Conservation (phyloP, 106 monocot genomes). For the Hemerocallis citrina region DNA sequence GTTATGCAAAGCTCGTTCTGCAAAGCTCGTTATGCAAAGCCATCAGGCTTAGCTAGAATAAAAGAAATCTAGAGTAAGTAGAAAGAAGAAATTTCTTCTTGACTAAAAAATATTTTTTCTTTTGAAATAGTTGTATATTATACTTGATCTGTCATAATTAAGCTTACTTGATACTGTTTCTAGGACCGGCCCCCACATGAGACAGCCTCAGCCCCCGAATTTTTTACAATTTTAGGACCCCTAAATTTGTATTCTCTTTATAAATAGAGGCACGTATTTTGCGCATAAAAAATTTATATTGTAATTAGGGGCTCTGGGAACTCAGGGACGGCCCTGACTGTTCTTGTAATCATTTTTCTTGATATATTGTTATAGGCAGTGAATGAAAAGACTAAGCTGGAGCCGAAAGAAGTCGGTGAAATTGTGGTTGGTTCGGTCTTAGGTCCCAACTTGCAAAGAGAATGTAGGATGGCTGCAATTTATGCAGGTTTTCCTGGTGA, state of each 20-base stretch:
- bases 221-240: too few relatives aligned
- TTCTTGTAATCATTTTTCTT: background rate
- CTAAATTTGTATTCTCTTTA: too few relatives aligned
- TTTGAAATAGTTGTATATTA: background rate
- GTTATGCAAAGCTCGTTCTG: too few relatives aligned
- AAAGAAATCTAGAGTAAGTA: background rate
- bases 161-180: background rate
- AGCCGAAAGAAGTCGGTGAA: slow-evolving; percentile 60
- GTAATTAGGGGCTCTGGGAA: too few relatives aligned
- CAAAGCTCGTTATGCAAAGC: too few relatives aligned
- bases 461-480: slow-evolving; percentile 71
- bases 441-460: slow-evolving; percentile 57
- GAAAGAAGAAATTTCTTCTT: too few relatives aligned
- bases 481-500: slow-evolving; percentile 83
- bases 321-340: too few relatives aligned
- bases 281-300: too few relatives aligned
- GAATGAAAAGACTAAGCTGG: slow-evolving; percentile 42
- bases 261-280: too few relatives aligned
- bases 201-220: too few relatives aligned
- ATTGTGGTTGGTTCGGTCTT: slow-evolving; percentile 67
- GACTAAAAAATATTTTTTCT: too few relatives aligned
- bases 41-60: background rate
- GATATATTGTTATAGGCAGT: slow-evolving; percentile 24
- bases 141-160: background rate
- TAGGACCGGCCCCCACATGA: too few relatives aligned